Evolutionary conservation across 2,329 filamentous ascomycete genomes (phyloP).

Genomic region (Alternaria viburni): DNA sequence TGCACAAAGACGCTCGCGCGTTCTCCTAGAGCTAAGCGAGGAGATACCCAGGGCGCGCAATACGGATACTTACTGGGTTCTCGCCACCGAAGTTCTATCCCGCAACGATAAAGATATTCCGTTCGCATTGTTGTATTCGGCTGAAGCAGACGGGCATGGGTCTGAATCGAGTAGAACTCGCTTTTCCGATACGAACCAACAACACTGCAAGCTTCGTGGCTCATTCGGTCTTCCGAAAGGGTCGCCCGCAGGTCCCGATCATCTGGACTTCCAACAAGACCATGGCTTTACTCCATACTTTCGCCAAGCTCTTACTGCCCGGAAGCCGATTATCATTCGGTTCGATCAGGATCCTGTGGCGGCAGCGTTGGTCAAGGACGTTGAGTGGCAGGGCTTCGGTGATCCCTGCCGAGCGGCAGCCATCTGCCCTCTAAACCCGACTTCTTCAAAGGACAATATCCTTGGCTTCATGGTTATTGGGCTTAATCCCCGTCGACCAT

Average conservation of each 20-base stretch:
- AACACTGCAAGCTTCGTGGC: slow-evolving; percentile 30
- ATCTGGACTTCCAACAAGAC: slow-evolving; percentile 27
- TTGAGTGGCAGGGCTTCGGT: slow-evolving; percentile 43
- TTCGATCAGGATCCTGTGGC: slow-evolving; percentile 38
- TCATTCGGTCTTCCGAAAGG: slow-evolving; percentile 26
- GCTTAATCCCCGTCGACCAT: slow-evolving; percentile 47
- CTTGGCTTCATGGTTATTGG: slow-evolving; percentile 51
- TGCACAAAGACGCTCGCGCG: slow-evolving; percentile 12
- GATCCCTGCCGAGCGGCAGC: slow-evolving; percentile 42
- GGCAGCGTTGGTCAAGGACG: slow-evolving; percentile 30
- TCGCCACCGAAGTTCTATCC: slow-evolving; percentile 70
- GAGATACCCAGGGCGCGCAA: slow-evolving; percentile 73
- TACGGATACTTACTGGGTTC: slow-evolving; percentile 72
- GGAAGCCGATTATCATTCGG: slow-evolving; percentile 36
- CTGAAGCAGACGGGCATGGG: slow-evolving; percentile 15
- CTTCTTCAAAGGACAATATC: slow-evolving; percentile 39
- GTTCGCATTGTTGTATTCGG: slow-evolving; percentile 35
- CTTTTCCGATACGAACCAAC: slow-evolving; percentile 10
- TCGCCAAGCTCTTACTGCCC: slow-evolving; percentile 32
- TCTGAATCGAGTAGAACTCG: slow-evolving; percentile 12
- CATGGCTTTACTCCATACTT: slow-evolving; percentile 35
- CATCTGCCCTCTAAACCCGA: slow-evolving; percentile 47
- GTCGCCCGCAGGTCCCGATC: slow-evolving; percentile 28
- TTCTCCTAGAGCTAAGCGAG: slow-evolving; percentile 54
- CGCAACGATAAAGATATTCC: slow-evolving; percentile 65